Evolutionary conservation across 176 grass and related monocot species (phyloP), one percentile per base, ranked within the genome.

Genomic region (Carex scoparia): DNA sequence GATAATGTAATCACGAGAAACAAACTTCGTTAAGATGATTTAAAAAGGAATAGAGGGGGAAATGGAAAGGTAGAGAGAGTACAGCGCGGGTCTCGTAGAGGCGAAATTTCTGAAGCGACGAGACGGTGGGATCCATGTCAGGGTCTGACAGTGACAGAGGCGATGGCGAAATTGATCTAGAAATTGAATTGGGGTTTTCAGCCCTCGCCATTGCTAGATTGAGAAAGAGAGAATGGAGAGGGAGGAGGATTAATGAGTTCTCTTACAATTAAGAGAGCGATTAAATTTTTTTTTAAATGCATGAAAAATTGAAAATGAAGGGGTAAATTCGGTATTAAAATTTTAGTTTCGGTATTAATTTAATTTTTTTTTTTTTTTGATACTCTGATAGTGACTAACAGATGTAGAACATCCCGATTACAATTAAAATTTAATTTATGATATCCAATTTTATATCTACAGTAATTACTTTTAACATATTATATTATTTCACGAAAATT

Each of bases 71-170:
- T 3, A 63, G 79, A 74, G 33, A 30, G 78, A 56, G 84, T 86
- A 98, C 96, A 19, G 91, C 91, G 75, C 96, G 96, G 63, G 96
- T 98, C 86, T 95, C 96, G 83, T 89, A 98, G 71, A 98, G 88
- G 81, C 96, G 87, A 77, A 98, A 98, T 85, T 95, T 95, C 86
- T 98, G 88, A 63, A 98, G 92, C 14, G 85, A 90, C 56, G 81
- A 90, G 42, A 37, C 67, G 18, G 75, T 57, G 3, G 86, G 89
- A 81, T 90, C 89, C n/a, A 81, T 11, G 76, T 85, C 89, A 42
- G 15, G 44, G 59, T 87, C 51, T 10, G 94, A 71, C 56, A 82
- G 81, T 14, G 94, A 71, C 56, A 82, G 84, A 11, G 88, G 84
- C 53, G 84, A 6, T 65, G 86, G 53, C 0, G 67, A 69, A 69